These are phyloP conservation scores for Volvox reticuliferus DNA, from an alignment of 139 green algal species.

Conservation along the genomic window DNA sequence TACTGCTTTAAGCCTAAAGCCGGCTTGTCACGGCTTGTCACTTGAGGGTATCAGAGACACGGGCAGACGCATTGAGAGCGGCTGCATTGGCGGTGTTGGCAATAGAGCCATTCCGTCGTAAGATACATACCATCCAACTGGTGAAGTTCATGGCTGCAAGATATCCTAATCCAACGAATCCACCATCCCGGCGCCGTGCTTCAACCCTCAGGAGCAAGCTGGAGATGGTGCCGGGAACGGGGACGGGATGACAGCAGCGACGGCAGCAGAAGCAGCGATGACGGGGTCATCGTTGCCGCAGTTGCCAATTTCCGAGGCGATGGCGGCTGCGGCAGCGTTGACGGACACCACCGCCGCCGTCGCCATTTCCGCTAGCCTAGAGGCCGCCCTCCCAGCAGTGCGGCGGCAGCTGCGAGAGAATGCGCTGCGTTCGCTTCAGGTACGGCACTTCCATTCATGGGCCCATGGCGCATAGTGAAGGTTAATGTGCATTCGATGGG, in stretches of 20 bases:
- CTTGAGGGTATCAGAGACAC: background rate
- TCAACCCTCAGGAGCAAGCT: background rate
- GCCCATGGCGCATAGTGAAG: too few species aligned
- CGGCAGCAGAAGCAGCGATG: background rate
- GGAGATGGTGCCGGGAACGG: background rate
- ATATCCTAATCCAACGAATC: background rate
- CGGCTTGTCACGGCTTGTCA: too few species aligned
- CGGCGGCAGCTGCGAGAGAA: conserved; percentile 36
- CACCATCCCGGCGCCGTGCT: background rate
- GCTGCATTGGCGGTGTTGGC: background rate
- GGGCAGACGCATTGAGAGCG: background rate
- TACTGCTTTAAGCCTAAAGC: too few species aligned
- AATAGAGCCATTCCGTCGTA: background rate
- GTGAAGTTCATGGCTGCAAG: too few species aligned
- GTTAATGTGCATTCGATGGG: too few species aligned
- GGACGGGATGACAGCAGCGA: background rate
- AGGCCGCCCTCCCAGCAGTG: conserved; percentile 26
- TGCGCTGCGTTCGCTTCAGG: conserved; percentile 17
- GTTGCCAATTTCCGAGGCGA: conserved; percentile 12
- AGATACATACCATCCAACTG: background rate
- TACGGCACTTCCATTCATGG: background rate
- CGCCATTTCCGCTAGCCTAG: background rate
- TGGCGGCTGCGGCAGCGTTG: conserved; percentile 1
- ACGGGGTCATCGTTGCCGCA: background rate
- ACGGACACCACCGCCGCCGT: background rate